Evolutionary conservation across 805 yeast genomes (phyloP).

Genomic region (Saturnispora silvae): DNA sequence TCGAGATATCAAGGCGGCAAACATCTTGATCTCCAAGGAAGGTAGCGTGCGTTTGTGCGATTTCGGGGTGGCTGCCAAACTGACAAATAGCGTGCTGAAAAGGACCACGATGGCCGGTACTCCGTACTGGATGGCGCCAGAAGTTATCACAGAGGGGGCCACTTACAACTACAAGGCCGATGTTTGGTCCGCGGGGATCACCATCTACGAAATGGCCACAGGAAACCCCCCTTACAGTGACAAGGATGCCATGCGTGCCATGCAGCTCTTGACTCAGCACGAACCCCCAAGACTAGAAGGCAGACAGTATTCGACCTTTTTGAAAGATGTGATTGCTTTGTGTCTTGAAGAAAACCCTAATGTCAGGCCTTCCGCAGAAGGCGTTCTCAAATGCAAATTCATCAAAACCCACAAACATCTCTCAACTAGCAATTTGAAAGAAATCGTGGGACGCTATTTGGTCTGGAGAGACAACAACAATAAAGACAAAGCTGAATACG

Average conservation of each 20-base stretch:
- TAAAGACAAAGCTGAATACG: conserved; percentile 39
- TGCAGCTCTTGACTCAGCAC: conserved; percentile 85
- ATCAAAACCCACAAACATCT: conserved; percentile 50
- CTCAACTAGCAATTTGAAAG: conserved; percentile 55
- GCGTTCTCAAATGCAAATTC: conserved; percentile 62
- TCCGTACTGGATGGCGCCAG: conserved; percentile 99
- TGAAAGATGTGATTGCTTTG: conserved; percentile 82
- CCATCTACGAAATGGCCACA: conserved; percentile 87
- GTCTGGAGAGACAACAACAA: conserved; percentile 64
- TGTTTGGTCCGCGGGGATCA: conserved; percentile 95
- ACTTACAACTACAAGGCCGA: conserved; percentile 87
- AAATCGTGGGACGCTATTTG: conserved; percentile 62
- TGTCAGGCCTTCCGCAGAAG: conserved; percentile 83
- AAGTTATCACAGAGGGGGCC: conserved; percentile 86
- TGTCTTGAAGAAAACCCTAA: conserved; percentile 91
- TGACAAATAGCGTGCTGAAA: conserved; percentile 62
- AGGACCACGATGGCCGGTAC: conserved; percentile 94
- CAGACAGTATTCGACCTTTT: conserved; percentile 56
- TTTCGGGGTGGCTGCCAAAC: conserved; percentile 96
- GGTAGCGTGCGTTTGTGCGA: conserved; percentile 91
- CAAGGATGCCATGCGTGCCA: conserved; percentile 87
- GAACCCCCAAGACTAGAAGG: conserved; percentile 96
- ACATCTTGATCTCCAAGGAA: conserved; percentile 69
- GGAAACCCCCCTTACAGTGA: conserved; percentile 98
- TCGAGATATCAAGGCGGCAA: conserved; percentile 94